Percentiles rank a stretch among this genome's conserved stretches.
phyloP scores from a whole-genome alignment of 306 rosid species.

The Canavalia gladiata region DNA sequence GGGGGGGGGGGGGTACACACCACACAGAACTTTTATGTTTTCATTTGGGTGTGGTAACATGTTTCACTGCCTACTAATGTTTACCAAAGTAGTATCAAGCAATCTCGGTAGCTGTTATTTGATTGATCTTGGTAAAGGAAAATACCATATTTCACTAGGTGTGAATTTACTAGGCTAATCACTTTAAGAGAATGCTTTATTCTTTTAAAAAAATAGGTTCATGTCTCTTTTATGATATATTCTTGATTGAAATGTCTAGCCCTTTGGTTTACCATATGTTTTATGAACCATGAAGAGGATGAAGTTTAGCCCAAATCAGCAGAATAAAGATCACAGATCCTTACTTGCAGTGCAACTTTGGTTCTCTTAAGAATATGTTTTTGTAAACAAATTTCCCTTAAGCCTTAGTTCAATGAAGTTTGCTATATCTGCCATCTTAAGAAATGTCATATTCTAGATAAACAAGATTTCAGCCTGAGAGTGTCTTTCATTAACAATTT shows the following conservation, averaged over 20 bases:
- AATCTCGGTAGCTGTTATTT: neutral
- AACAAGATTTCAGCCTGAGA: neutral
- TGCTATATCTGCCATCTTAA: neutral
- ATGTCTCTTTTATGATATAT: neutral
- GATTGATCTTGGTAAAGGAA: slow-evolving; percentile 13
- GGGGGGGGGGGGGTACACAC: neutral
- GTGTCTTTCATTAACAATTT: neutral
- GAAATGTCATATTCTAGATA: neutral
- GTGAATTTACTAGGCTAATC: neutral
- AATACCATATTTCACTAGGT: neutral
- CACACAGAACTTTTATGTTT: slow-evolving; percentile 9
- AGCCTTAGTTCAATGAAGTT: neutral
- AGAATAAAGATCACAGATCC: neutral
- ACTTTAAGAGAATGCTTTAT: slow-evolving; percentile 17
- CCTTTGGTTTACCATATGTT: neutral
- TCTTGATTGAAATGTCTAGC: neutral
- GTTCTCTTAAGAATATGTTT: neutral
- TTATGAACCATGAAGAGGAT: slow-evolving; percentile 24
- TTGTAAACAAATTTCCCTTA: neutral
- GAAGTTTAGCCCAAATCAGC: neutral
- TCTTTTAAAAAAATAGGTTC: neutral
- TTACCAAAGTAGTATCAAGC: neutral
- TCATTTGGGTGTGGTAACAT: slow-evolving; percentile 10
- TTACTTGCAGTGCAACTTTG: neutral
- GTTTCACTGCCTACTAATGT: slow-evolving; percentile 20